Conservation (phyloP, 1,284 basidiomycete genomes). For the Ceratobasidium sp. region DNA sequence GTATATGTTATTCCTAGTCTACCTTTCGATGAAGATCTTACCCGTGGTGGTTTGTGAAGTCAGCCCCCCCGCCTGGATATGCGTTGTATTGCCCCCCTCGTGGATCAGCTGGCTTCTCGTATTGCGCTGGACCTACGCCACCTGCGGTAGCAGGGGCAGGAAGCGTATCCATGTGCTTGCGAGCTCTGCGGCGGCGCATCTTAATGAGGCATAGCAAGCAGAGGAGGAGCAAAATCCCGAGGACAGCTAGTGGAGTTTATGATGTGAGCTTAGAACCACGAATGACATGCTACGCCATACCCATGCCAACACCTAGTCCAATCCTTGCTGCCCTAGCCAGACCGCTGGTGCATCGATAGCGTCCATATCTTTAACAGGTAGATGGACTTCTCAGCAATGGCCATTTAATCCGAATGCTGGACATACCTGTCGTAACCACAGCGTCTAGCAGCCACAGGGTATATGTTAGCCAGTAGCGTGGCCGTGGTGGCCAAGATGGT, state of each 20-base stretch:
- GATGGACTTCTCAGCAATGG: neutral
- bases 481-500: neutral
- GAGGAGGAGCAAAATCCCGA: slow-evolving; percentile 6
- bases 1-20: neutral
- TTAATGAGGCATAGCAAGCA: slow-evolving; percentile 2
- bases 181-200: slow-evolving; percentile 20
- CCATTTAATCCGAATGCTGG: neutral
- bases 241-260: neutral
- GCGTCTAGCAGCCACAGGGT: neutral
- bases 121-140: slow-evolving; percentile 8
- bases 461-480: neutral
- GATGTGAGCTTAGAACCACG: neutral
- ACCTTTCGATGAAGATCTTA: neutral
- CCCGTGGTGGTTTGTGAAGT: slow-evolving; percentile 8
- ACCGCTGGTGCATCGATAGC: slow-evolving; percentile 14
- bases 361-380: neutral
- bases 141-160: slow-evolving; percentile 1
- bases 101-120: slow-evolving; percentile 14
- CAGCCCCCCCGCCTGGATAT: slow-evolving; percentile 26
- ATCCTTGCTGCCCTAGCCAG: slow-evolving; percentile 24
- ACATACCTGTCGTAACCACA: slow-evolving; percentile 20
- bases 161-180: neutral
- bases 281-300: neutral
- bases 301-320: slow-evolving; percentile 17
- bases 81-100: slow-evolving; percentile 7